These are phyloP conservation scores for Gypsophila paniculata DNA, from an alignment of 179 eudicot genomes.

Conservation along the genomic window DNA sequence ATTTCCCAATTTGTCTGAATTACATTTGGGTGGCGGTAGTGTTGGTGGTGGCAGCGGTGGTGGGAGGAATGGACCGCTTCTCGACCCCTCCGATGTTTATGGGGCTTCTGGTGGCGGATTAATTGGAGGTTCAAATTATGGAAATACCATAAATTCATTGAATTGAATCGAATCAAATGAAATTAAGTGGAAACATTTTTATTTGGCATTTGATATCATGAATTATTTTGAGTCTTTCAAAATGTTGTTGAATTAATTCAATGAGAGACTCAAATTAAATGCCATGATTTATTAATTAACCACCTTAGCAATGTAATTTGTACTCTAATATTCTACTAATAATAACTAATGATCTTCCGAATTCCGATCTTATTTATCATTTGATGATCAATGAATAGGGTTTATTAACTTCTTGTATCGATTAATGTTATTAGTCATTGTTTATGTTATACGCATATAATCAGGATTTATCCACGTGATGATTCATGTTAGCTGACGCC, in stretches of 20 bases:
- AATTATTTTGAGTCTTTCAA: slow-evolving; percentile 21
- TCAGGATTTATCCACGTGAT: neutral
- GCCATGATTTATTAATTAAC: slow-evolving; percentile 10
- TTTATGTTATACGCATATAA: neutral
- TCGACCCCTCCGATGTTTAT: slow-evolving; percentile 51
- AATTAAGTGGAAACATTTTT: neutral
- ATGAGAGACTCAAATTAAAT: slow-evolving; percentile 22
- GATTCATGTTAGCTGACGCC: neutral
- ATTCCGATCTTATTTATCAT: neutral
- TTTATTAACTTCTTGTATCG: neutral
- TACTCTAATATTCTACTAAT: neutral
- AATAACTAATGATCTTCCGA: neutral
- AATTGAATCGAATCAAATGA: neutral
- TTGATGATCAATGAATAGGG: neutral
- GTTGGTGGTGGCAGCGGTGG: slow-evolving; percentile 42
- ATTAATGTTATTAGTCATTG: too few species aligned
- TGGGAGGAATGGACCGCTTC: slow-evolving; percentile 40
- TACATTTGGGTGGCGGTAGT: slow-evolving; percentile 62
- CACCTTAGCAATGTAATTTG: neutral
- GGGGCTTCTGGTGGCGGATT: slow-evolving; percentile 43
- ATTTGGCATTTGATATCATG: neutral
- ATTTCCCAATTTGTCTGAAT: slow-evolving; percentile 64
- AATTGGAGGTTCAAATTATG: slow-evolving; percentile 59
- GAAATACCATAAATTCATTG: slow-evolving; percentile 57
- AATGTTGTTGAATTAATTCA: too few species aligned